phyloP scores from a whole-genome alignment of 768 basidiomycete species.

The Tulasnella sp. region DNA sequence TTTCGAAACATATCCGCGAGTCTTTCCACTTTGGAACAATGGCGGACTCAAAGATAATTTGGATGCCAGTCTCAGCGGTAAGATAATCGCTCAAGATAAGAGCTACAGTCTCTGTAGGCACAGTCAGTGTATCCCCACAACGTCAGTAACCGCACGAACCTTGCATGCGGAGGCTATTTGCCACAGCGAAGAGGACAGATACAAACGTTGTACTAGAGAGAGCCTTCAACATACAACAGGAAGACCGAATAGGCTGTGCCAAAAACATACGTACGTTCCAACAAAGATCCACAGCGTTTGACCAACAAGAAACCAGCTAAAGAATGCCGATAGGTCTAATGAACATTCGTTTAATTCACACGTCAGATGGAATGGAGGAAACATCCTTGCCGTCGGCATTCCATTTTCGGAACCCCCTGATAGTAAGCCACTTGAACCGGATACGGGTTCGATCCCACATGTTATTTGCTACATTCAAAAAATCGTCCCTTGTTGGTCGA shows the following conservation, averaged over 20 bases:
- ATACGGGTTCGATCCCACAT: conserved; percentile 84
- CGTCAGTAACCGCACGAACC: conserved; percentile 32
- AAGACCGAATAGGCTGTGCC: neutral
- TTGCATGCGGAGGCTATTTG: conserved; percentile 79
- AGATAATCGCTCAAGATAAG: conserved; percentile 82
- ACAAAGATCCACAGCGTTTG: conserved; percentile 92
- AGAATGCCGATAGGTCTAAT: conserved; percentile 74
- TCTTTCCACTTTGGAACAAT: conserved; percentile 98
- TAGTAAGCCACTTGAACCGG: conserved; percentile 96
- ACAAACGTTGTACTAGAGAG: conserved; percentile 73
- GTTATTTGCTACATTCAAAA: conserved; percentile 72
- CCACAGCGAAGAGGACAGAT: conserved; percentile 78
- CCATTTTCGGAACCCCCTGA: conserved; percentile 86
- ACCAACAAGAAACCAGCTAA: conserved; percentile 92
- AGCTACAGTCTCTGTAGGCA: conserved; percentile 62
- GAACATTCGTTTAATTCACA: neutral
- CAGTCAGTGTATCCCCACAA: neutral
- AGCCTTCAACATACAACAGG: conserved; percentile 21
- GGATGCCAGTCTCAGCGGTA: conserved; percentile 85
- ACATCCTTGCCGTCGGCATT: conserved; percentile 57
- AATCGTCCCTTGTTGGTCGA: conserved; percentile 78
- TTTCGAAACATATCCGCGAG: conserved; percentile 90
- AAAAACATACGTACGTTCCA: conserved; percentile 58
- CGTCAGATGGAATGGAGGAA: neutral
- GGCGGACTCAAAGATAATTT: conserved; percentile 91